Evolutionary conservation across 2,329 filamentous ascomycete genomes (phyloP).

Genomic region (Sporothrix globosa): DNA sequence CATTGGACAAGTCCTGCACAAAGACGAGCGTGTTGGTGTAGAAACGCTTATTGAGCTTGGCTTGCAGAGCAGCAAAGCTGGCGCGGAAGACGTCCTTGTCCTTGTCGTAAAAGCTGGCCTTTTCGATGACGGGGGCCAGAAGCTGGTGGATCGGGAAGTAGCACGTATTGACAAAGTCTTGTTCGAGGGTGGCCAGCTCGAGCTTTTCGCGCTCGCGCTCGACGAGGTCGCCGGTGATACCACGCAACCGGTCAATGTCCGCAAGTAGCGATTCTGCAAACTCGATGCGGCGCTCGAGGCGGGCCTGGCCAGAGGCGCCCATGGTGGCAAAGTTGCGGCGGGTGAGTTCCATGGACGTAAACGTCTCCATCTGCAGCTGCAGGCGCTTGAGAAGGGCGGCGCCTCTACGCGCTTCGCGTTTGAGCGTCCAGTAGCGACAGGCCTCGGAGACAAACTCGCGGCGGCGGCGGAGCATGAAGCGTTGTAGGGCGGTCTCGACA

Average conservation of each 20-base stretch:
- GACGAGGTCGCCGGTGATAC: slow-evolving; percentile 71
- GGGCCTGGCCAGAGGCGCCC: slow-evolving; percentile 78
- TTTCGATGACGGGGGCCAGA: slow-evolving; percentile 76
- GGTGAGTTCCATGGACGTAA: slow-evolving; percentile 96
- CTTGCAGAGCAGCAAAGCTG: slow-evolving; percentile 55
- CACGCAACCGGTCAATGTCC: slow-evolving; percentile 76
- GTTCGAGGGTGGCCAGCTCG: slow-evolving; percentile 73
- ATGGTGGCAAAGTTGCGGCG: slow-evolving; percentile 94
- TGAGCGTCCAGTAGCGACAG: slow-evolving; percentile 97
- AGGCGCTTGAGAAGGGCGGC: slow-evolving; percentile 90
- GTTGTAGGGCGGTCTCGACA: slow-evolving; percentile 79
- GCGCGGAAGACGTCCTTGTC: slow-evolving; percentile 61
- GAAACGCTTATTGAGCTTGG: slow-evolving; percentile 57
- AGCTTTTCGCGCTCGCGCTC: slow-evolving; percentile 78
- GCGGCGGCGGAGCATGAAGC: slow-evolving; percentile 78
- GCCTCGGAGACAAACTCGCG: slow-evolving; percentile 92
- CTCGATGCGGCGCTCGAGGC: slow-evolving; percentile 79
- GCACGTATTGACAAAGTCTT: slow-evolving; percentile 79
- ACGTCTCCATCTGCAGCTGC: slow-evolving; percentile 92
- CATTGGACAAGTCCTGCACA: slow-evolving; percentile 58
- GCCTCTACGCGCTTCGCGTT: slow-evolving; percentile 87
- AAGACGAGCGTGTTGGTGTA: slow-evolving; percentile 64
- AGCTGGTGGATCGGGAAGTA: slow-evolving; percentile 87
- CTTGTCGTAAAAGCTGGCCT: slow-evolving; percentile 71
- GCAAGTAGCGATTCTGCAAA: slow-evolving; percentile 77